Evolutionary conservation across 352 stramenopile genomes (phyloP).

Genomic region (Phytophthora brassicae): DNA sequence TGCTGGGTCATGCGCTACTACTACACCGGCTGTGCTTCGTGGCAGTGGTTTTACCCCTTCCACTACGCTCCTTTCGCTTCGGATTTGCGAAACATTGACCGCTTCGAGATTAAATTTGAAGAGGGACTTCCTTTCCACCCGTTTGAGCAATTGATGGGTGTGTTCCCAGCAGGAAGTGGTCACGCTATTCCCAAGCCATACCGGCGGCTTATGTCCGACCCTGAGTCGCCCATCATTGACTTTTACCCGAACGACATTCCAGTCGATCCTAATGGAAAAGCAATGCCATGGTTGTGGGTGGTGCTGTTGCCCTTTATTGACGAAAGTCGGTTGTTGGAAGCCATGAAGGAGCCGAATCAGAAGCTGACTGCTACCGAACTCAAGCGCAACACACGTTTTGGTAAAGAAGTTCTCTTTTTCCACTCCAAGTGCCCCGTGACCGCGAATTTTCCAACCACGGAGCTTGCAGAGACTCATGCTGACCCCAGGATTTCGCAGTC

Average conservation of each 20-base stretch:
- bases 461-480: slow-evolving; percentile 43
- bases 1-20: slow-evolving; percentile 99
- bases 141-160: slow-evolving; percentile 98
- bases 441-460: slow-evolving; percentile 38
- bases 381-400: slow-evolving; percentile 83
- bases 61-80: slow-evolving; percentile 97
- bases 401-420: slow-evolving; percentile 86
- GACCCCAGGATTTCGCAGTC: slow-evolving; percentile 61
- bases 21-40: slow-evolving; percentile 97
- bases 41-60: slow-evolving; percentile 99
- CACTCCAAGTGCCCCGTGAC: slow-evolving; percentile 65
- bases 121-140: slow-evolving; percentile 95
- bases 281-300: slow-evolving; percentile 99
- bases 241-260: slow-evolving; percentile 96
- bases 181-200: slow-evolving; percentile 95
- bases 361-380: slow-evolving; percentile 74
- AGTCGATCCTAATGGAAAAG: slow-evolving; percentile 98
- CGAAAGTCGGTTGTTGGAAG: slow-evolving; percentile 91
- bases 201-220: slow-evolving; percentile 94
- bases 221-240: slow-evolving; percentile 96
- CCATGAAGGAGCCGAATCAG: slow-evolving; percentile 76
- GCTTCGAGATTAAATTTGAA: slow-evolving; percentile 93
- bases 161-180: slow-evolving; percentile 93
- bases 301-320: slow-evolving; percentile 99
- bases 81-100: slow-evolving; percentile 90